Base-by-base conservation (phyloP, 768 basidiomycete genomes). In the Rhodotorula graminis region DNA sequence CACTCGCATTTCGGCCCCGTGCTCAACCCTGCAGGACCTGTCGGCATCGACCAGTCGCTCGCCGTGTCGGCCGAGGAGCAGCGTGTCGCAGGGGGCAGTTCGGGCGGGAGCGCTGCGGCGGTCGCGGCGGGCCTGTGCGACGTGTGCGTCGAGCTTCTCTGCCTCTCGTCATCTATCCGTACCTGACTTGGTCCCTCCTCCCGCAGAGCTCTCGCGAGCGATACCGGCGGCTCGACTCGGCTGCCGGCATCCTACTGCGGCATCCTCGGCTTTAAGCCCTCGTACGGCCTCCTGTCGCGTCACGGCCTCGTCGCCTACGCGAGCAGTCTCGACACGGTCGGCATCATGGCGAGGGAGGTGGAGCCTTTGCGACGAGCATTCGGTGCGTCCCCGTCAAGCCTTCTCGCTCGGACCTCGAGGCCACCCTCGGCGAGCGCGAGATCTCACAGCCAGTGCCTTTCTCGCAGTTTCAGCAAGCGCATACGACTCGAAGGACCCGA, bases 231-330 rank as follows among this genome's bases (percentile, higher is more conserved):
- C 1, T 98, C 96, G 11, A 88, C 89, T 18, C 86, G 95, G 53
- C 83, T 99, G 4, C 96, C 96, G 0, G 96, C 96, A 0, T 88
- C 93, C 4, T 97, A 97, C 78, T 96, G 92, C 76, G 92, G 93
- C 10, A 84, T 96, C 1, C 88, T 91, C 4, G 96, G 96, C 0
- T 81, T 97, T 57, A 99, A 99, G 78, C 95, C 95, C 0, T 94
- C 93, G 0, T 97, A 97, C 77, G 95, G 95, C 8, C 83, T 97
- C 53, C 82, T 97, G 44, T 93, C 91, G 78, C 92, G 94, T 78
- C 89, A 89, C 87, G 96, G 96, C 12, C 87, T 97, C 0, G 86
- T 99, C 8, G 88, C 93, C 0, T 99, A 91, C 76, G 95, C 95
- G 1, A 93, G 96, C 78, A 94, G 92, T 72, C 82, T 99, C 21